Evolutionary conservation across 148 eudicot species (phyloP).

Genomic region (Nepenthes gracilis): DNA sequence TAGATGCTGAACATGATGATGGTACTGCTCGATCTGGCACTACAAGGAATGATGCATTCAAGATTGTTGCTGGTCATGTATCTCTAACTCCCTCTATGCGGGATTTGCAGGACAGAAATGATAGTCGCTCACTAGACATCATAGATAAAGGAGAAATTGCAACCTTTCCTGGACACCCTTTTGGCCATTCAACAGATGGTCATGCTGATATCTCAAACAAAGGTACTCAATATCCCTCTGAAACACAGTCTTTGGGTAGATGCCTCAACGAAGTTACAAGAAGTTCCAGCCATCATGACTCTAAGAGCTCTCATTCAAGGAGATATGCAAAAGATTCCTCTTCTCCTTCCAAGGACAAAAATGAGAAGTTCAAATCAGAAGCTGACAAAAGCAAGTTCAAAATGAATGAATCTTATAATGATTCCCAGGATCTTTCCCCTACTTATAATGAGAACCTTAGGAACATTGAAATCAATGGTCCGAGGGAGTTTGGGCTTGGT

Average conservation of each 20-base stretch:
- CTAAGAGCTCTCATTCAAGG: slow-evolving; percentile 15
- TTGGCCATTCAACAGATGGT: slow-evolving; percentile 6
- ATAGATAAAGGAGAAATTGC: slow-evolving; percentile 5
- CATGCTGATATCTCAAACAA: slow-evolving; percentile 14
- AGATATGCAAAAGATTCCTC: slow-evolving; percentile 33
- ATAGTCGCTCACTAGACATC: slow-evolving; percentile 12
- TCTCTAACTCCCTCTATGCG: slow-evolving; percentile 13
- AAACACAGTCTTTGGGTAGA: slow-evolving; percentile 22
- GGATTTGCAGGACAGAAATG: slow-evolving; percentile 19
- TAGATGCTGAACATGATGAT: slow-evolving; percentile 26
- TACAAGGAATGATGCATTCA: slow-evolving; percentile 18
- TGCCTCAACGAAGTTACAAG: slow-evolving; percentile 17
- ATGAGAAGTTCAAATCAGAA: slow-evolving; percentile 19
- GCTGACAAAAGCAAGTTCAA: slow-evolving; percentile 32
- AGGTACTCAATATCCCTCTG: slow-evolving; percentile 14
- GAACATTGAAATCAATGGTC: slow-evolving; percentile 30
- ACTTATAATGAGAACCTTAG: slow-evolving; percentile 28
- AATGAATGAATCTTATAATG: slow-evolving; percentile 33
- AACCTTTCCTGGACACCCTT: slow-evolving; percentile 13
- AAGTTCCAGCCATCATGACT: slow-evolving; percentile 15
- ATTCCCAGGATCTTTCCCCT: slow-evolving; percentile 22
- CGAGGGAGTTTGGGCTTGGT: slow-evolving; percentile 26
- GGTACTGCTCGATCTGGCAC: slow-evolving; percentile 19
- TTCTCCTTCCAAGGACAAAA: slow-evolving; percentile 35
- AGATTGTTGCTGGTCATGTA: slow-evolving; percentile 13